A percentile compares a stretch with the other conserved stretches of the same genome.
phyloP scores from a whole-genome alignment of 306 rosid species.

The Trifolium repens region DNA sequence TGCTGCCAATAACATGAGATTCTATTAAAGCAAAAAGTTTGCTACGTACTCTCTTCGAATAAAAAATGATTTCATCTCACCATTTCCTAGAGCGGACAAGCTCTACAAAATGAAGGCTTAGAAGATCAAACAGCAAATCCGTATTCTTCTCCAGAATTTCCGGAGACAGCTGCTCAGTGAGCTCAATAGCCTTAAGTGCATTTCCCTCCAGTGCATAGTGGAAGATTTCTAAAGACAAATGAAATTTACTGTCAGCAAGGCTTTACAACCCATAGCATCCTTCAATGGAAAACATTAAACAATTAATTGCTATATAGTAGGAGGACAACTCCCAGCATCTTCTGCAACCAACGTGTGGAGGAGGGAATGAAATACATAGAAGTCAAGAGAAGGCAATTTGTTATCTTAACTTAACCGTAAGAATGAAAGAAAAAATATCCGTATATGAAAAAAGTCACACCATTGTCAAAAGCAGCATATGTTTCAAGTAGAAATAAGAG shows the following conservation, averaged over 20 bases:
- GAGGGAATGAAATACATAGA: constrained; percentile 3
- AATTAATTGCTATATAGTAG: background rate
- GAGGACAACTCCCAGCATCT: constrained; percentile 19
- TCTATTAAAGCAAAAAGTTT: constrained; percentile 33
- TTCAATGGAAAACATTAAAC: background rate
- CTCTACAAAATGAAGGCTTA: constrained; percentile 91
- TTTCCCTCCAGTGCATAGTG: constrained; percentile 73
- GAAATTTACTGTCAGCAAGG: constrained; percentile 30
- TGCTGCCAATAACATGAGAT: constrained; percentile 74
- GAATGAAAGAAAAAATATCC: background rate
- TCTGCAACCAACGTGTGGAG: background rate
- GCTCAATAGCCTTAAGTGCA: constrained; percentile 82
- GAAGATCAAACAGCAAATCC: constrained; percentile 86
- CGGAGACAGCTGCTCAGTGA: constrained; percentile 70
- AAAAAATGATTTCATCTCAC: constrained; percentile 53
- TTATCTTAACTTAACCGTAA: constrained; percentile 16
- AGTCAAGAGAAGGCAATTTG: background rate
- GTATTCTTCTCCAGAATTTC: constrained; percentile 72
- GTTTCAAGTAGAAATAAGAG: constrained; percentile 22
- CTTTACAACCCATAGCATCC: constrained; percentile 5
- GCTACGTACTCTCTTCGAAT: constrained; percentile 18
- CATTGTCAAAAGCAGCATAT: constrained; percentile 23
- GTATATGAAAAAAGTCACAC: background rate
- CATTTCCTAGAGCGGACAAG: constrained; percentile 78
- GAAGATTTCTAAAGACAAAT: constrained; percentile 63